Conservation (phyloP, 2,329 filamentous ascomycete genomes). For the Huntiella moniliformis region DNA sequence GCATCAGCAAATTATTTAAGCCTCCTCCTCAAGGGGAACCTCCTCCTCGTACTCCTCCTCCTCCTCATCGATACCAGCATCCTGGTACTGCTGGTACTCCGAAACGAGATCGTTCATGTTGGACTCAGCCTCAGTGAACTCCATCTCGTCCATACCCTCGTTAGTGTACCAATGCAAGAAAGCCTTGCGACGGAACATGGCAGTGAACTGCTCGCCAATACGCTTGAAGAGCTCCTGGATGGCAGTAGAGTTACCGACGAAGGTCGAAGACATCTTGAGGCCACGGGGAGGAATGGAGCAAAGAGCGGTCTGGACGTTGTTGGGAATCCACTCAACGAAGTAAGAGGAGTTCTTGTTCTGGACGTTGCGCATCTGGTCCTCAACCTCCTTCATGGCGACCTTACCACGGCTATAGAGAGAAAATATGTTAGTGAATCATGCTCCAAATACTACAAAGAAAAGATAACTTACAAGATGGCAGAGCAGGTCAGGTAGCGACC, state of each 20-base stretch:
- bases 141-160: constrained; percentile 99
- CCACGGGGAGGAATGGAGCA: constrained; percentile 97
- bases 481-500: constrained; percentile 99
- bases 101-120: constrained; percentile 99
- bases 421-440: constrained; percentile 4
- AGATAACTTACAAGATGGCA: constrained; percentile 68
- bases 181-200: constrained; percentile 99
- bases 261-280: constrained; percentile 98
- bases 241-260: constrained; percentile 96
- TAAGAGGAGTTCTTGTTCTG: constrained; percentile 99
- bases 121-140: constrained; percentile 99
- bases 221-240: constrained; percentile 99
- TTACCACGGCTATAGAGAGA: constrained; percentile 58
- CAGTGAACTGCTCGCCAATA: constrained; percentile 97
- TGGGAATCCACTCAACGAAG: constrained; percentile 99
- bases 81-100: constrained; percentile 99
- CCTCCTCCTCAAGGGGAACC: constrained; percentile 54
- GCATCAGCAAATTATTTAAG: constrained; percentile 19
- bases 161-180: constrained; percentile 99
- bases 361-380: constrained; percentile 99
- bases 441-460: not conserved
- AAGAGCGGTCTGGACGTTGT: constrained; percentile 98
- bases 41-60: constrained; percentile 94
- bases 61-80: constrained; percentile 89
- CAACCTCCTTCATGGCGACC: constrained; percentile 99